Base-by-base conservation (phyloP, 441 rosid genomes). In the Adansonia grandidieri region DNA sequence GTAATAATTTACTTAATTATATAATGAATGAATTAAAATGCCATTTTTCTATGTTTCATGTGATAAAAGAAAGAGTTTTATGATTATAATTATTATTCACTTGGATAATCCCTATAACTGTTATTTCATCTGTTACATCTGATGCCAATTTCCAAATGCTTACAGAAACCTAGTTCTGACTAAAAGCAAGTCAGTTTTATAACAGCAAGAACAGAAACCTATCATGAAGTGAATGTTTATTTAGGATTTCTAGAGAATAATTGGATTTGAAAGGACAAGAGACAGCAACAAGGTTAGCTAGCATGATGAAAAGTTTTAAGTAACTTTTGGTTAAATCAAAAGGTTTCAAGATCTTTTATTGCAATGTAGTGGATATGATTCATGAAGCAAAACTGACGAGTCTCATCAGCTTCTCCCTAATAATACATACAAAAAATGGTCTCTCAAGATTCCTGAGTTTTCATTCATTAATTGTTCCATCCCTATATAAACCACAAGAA, bases 341-440 rank as follows among this genome's bases (percentile, higher is more conserved):
- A 28, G 75, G 42, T 37, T 71, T 71, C n/a, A 13, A 24, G 10
- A 71, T 54, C 24, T 37, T 54, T 37, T n/a, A 72, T 54, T 72
- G 48, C 47, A 54, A 37, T 53, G 47, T 53, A 28, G 75, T 51
- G 61, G 13, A 14, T 28, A n/a, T 15, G 9, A 71, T 71, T 71
- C 9, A 54, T 56, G 53, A 73, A 56, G 65, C 37, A 73, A 73
- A 57, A 73, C 76, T 40, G 76, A 73, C 8, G 37, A 57, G 51
- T 40, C 76, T 73, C 76, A 73, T 73, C 17, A 19, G 53, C 76
- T 73, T 73, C 76, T 37, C 9, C 60, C 48, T 22, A 45, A n/a
- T 65, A 44, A 64, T 9, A 17, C 51, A 66, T 14, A 51, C 71
- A 42, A 22, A 17, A 3, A 37, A 37, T 7, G 58, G 58, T 54